These are phyloP conservation scores for Epichloe gansuensis DNA, from an alignment of 2,329 filamentous ascomycete genomes.

Conservation along the genomic window DNA sequence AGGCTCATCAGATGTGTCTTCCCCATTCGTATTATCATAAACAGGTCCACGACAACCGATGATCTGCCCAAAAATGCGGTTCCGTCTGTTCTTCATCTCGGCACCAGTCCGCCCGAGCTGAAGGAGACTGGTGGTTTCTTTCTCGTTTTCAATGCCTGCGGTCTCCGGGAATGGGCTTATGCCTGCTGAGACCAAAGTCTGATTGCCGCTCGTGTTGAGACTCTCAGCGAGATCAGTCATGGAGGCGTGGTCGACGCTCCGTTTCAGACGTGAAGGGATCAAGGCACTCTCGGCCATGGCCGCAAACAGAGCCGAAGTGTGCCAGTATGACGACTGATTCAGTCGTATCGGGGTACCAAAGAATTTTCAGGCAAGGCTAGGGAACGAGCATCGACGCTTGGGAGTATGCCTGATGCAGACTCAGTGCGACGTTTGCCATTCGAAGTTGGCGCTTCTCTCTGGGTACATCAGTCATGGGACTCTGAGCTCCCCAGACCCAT, in stretches of 20 bases:
- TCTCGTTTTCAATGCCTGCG: constrained; percentile 16
- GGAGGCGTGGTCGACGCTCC: constrained; percentile 29
- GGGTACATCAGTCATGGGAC: constrained; percentile 37
- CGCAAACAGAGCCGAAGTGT: constrained; percentile 63
- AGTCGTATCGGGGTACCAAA: constrained; percentile 48
- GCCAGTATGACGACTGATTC: constrained; percentile 60
- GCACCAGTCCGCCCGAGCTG: constrained; percentile 12
- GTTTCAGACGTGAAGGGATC: constrained; percentile 58
- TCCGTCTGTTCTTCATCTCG: constrained; percentile 5
- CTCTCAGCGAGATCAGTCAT: constrained; percentile 52
- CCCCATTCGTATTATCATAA: constrained; percentile 2
- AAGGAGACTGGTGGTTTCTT: constrained; percentile 21
- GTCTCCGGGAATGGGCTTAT: constrained; percentile 42
- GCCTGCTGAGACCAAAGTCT: constrained; percentile 63
- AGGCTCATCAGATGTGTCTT: constrained; percentile 4
- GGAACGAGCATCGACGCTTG: constrained; percentile 71
- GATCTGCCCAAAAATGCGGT: constrained; percentile 19
- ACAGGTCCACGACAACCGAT: constrained; percentile 12
- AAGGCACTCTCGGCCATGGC: constrained; percentile 69
- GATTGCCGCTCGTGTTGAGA: constrained; percentile 65
- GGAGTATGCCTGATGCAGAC: constrained; percentile 54
- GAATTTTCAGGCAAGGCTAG: constrained; percentile 48
- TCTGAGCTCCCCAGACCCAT: constrained; percentile 78
- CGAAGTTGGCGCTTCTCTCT: constrained; percentile 43
- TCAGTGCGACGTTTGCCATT: constrained; percentile 62